Base-by-base conservation (phyloP, 495 filamentous ascomycete species). In the Aspergillus bridgeri region DNA sequence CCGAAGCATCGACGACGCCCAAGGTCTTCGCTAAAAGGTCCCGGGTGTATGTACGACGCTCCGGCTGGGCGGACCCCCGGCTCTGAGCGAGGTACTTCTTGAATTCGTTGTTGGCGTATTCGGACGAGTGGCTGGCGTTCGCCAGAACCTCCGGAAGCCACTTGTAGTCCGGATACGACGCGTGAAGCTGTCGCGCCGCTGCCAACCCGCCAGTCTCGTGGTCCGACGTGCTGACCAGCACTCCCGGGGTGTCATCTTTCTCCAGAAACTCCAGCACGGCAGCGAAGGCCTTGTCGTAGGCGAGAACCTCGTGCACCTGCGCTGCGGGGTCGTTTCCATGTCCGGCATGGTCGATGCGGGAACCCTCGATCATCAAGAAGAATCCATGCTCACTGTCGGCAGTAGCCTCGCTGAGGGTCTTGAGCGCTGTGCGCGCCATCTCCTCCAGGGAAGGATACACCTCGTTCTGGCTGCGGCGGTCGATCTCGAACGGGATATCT, bases 341-440 rank as follows among this genome's bases (percentile, higher is more conserved):
- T 13, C 92, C 95, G 3, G 94, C 92, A 69, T 98, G 95, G 61
- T 98, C 94, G 61, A 98, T 98, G 29, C 95, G 81, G 62, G 89
- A 92, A 5, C 94, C 94, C 70, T 98, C 94, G 57, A 98, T 93
- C 93, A 98, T 95, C 57, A 98, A 70, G 76, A 98, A 98, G 80
- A 98, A 98, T 1, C 94, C 94, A 70, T 96, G 83, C 22, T 97
- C 90, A 53, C 83, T 90, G 65, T 91, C 81, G 66, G 83, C 78
- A 0, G 95, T 98, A 0, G 93, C 95, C n/a, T 85, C 83, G 58
- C 86, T 85, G 17, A 98, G 80, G 2, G 88, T 86, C 25, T 75
- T 83, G 57, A 98, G 66, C 3, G 95, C 95, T 21, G 89, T 89
- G 56, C 80, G 78, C 2, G 95, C 82, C 94, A 97, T 98, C 70